Percentiles rank a stretch among this genome's conserved stretches.
Conservation (phyloP, 148 eudicot species). For the Rhododendron williamsianum region DNA sequence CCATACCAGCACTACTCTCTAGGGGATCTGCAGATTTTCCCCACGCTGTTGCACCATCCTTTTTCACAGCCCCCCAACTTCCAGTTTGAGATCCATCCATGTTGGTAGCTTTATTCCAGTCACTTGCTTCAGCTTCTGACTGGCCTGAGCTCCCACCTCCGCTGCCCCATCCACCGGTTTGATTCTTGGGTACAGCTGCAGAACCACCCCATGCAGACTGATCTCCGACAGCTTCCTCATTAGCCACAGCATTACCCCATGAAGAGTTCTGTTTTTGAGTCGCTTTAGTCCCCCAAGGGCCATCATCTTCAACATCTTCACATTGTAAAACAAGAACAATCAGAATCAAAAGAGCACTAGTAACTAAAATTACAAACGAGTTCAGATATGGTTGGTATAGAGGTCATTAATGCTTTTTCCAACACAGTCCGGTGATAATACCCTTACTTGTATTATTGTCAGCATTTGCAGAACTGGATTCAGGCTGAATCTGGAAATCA, state of each 20-base stretch:
- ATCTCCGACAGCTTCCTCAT: conserved; percentile 24
- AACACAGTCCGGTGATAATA: conserved; percentile 7
- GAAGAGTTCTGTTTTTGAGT: conserved; percentile 25
- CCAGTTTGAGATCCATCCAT: conserved; percentile 13
- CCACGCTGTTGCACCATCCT: conserved; percentile 21
- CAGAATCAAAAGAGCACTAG: neutral
- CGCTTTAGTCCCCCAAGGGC: conserved; percentile 49
- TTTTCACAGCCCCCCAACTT: conserved; percentile 19
- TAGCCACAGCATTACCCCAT: conserved; percentile 40
- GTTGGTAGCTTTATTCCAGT: conserved; percentile 19
- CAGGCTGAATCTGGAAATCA: conserved; percentile 42
- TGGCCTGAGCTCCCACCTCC: conserved; percentile 16
- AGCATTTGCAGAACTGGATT: conserved; percentile 26
- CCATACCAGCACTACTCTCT: neutral
- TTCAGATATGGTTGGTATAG: neutral
- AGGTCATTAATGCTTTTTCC: neutral
- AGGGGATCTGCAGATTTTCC: conserved; percentile 10
- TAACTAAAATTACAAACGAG: neutral
- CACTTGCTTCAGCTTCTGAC: conserved; percentile 20
- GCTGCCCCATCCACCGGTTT: conserved; percentile 27
- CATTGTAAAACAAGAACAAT: neutral
- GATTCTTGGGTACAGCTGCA: conserved; percentile 21
- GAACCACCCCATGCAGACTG: conserved; percentile 30
- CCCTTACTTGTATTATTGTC: conserved; percentile 34
- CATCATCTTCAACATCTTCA: conserved; percentile 32